These are phyloP conservation scores for Polyplosphaeria fusca DNA, from an alignment of 495 filamentous ascomycete genomes.

Conservation along the genomic window DNA sequence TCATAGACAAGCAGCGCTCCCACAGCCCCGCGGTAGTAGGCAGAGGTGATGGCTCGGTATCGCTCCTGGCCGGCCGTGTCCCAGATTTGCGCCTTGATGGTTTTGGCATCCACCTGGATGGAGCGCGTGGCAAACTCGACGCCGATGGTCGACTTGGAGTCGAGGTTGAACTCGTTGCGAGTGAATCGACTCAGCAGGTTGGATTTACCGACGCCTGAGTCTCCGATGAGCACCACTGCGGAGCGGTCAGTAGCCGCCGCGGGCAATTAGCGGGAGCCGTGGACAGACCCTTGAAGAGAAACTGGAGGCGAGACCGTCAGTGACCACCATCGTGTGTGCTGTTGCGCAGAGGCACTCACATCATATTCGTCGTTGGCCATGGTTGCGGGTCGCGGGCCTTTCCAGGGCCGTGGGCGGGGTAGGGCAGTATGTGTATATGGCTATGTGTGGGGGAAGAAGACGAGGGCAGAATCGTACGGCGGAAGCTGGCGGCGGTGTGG, in stretches of 20 bases:
- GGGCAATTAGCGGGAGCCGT: conserved; percentile 27
- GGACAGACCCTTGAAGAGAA: conserved; percentile 92
- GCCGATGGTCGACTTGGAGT: conserved; percentile 99
- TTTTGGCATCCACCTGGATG: conserved; percentile 99
- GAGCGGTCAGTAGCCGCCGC: conserved; percentile 19
- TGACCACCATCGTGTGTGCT: too few species aligned
- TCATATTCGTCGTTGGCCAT: conserved; percentile 99
- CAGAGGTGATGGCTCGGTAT: conserved; percentile 97
- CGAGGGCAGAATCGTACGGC: too few species aligned
- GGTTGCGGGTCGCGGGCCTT: too few species aligned
- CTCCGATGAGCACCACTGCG: conserved; percentile 95
- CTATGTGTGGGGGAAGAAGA: too few species aligned
- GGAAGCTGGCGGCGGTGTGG: too few species aligned
- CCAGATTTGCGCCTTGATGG: conserved; percentile 99
- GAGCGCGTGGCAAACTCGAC: conserved; percentile 98
- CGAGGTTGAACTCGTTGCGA: conserved; percentile 99
- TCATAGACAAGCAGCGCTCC: conserved; percentile 98
- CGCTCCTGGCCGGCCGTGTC: conserved; percentile 99
- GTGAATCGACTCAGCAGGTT: conserved; percentile 99
- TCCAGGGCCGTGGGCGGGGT: too few species aligned
- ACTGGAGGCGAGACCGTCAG: conserved; percentile 54
- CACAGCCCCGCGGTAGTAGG: conserved; percentile 97
- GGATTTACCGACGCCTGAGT: conserved; percentile 99
- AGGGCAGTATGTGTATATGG: too few species aligned
- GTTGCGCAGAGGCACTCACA: conserved; percentile 71